Percentiles rank a stretch among this genome's conserved stretches.
Evolutionary conservation across 108 stramenopile genomes (phyloP).

Genomic region (Mayamaea pseudoterrestris): DNA sequence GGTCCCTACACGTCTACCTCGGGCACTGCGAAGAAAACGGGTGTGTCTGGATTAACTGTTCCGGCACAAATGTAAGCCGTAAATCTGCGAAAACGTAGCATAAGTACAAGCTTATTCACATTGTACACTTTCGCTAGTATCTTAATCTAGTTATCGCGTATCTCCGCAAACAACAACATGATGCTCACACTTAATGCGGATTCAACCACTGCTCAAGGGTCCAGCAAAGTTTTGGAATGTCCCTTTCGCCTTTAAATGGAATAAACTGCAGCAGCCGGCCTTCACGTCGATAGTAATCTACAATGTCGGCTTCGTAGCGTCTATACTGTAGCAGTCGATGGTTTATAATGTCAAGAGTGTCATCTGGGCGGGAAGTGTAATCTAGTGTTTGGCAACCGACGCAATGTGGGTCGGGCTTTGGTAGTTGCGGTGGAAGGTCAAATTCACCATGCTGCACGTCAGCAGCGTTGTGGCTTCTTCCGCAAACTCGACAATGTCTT

Average conservation of each 20-base stretch:
- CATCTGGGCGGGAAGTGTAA: conserved; percentile 57
- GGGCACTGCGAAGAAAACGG: conserved; percentile 61
- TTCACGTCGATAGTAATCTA: conserved; percentile 31
- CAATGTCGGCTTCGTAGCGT: conserved; percentile 43
- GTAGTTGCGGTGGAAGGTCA: conserved; percentile 50
- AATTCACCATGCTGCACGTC: conserved; percentile 45
- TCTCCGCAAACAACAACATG: too few species aligned
- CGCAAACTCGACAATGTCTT: conserved; percentile 47
- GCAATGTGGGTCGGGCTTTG: conserved; percentile 4
- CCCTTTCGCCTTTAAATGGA: too few species aligned
- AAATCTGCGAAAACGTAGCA: too few species aligned
- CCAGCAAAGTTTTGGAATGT: too few species aligned
- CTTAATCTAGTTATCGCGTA: too few species aligned
- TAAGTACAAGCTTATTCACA: too few species aligned
- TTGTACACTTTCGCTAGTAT: too few species aligned
- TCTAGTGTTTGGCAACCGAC: conserved; percentile 12
- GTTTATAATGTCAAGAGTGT: conserved; percentile 33
- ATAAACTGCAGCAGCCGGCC: neutral
- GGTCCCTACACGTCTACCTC: conserved; percentile 59
- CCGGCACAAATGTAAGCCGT: conserved; percentile 16
- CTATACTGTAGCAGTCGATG: conserved; percentile 42
- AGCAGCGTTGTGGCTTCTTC: conserved; percentile 40
- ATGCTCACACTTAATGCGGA: too few species aligned
- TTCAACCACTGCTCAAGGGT: too few species aligned
- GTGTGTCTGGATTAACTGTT: conserved; percentile 51